Evolutionary conservation across 2,329 filamentous ascomycete genomes (phyloP).

Genomic region (Cladophialophora bantiana): DNA sequence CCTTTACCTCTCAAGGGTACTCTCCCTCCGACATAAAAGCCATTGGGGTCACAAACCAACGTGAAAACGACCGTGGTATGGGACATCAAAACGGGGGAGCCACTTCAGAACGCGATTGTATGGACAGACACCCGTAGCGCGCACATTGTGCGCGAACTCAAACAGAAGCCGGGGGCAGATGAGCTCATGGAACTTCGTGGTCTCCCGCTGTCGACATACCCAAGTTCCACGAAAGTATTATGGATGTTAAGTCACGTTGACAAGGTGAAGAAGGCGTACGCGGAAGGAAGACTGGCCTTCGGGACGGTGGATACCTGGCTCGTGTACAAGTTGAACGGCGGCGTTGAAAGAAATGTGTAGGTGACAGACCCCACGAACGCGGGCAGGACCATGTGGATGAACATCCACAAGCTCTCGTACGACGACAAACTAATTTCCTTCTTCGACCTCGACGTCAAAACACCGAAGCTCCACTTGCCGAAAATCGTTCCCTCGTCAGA

Average conservation of each 20-base stretch:
- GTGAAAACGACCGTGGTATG: conserved; percentile 82
- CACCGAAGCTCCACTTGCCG: conserved; percentile 69
- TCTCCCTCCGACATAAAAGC: conserved; percentile 69
- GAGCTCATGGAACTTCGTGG: conserved; percentile 70
- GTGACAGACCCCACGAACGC: conserved; percentile 82
- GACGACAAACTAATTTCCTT: conserved; percentile 74
- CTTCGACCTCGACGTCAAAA: conserved; percentile 69
- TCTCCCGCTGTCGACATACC: conserved; percentile 79
- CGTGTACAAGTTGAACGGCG: conserved; percentile 74
- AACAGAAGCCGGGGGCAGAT: conserved; percentile 66
- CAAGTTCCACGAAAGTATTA: conserved; percentile 75
- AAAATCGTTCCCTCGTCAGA: conserved; percentile 78
- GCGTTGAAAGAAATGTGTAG: conserved; percentile 62
- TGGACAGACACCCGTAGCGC: conserved; percentile 81
- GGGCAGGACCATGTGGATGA: conserved; percentile 85
- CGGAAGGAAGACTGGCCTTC: conserved; percentile 72
- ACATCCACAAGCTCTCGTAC: conserved; percentile 74
- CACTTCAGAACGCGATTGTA: conserved; percentile 77
- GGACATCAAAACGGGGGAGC: conserved; percentile 75
- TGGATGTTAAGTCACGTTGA: conserved; percentile 75
- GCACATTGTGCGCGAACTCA: conserved; percentile 74
- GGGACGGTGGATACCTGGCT: conserved; percentile 83
- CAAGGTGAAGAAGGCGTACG: conserved; percentile 71
- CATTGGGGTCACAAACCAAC: conserved; percentile 81
- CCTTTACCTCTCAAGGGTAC: conserved; percentile 69